Percentiles rank a stretch among this genome's conserved stretches.
These are phyloP conservation scores for Nicotiana benthamiana DNA, from an alignment of 257 asterid genomes.

Conservation along the genomic window DNA sequence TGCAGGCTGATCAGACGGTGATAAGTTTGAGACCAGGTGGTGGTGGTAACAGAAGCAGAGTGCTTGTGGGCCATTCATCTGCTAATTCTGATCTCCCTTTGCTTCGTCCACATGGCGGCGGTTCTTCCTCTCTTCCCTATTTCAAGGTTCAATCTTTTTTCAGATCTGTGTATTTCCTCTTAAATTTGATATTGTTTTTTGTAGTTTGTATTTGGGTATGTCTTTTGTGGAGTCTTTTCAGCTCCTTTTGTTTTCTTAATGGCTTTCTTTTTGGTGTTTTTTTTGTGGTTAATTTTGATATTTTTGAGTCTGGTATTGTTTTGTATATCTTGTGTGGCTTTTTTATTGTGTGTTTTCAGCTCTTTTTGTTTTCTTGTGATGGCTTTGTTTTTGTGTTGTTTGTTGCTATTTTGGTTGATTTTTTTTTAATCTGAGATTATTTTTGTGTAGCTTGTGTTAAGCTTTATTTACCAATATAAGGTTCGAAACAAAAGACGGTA, in stretches of 20 bases:
- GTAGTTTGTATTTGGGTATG: background rate
- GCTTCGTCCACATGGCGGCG: conserved; percentile 32
- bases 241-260: background rate
- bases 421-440: background rate
- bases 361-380: too few relatives aligned
- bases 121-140: conserved; percentile 8
- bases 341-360: too few relatives aligned
- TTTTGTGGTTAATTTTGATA: background rate
- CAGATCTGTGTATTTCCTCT: conserved; percentile 15
- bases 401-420: background rate
- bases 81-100: conserved; percentile 25
- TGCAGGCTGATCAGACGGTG: conserved; percentile 52
- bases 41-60: conserved; percentile 31
- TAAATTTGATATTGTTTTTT: too few relatives aligned
- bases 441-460: background rate
- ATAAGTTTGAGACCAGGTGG: conserved; percentile 54
- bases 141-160: conserved; percentile 12
- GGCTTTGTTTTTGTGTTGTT: too few relatives aligned
- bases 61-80: conserved; percentile 23
- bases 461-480: background rate
- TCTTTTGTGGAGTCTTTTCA: background rate
- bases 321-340: background rate
- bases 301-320: too few relatives aligned
- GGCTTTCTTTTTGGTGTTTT: background rate
- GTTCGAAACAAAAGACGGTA: too few relatives aligned